Percentiles rank a stretch among this genome's conserved stretches.
phyloP scores from a whole-genome alignment of 768 basidiomycete species.

The Leccinum uliginosum region DNA sequence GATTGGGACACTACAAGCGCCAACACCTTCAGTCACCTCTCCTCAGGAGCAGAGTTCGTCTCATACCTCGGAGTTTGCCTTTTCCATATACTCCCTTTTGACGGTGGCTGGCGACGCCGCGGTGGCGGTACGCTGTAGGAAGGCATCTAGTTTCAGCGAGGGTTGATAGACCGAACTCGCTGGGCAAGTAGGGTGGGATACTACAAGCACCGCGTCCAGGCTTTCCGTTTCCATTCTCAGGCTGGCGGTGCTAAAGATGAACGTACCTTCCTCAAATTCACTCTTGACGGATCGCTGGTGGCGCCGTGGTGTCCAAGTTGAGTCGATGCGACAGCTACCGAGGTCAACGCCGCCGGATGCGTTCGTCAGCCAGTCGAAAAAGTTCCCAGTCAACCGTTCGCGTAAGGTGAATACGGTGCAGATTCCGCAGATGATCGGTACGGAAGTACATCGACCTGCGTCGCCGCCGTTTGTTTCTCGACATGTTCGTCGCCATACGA shows the following conservation, averaged over 20 bases:
- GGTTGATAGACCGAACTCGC: background rate
- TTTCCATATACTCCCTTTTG: background rate
- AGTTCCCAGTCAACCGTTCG: constrained; percentile 11
- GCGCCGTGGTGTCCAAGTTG: too few relatives aligned
- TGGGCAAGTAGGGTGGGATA: background rate
- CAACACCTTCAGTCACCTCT: too few relatives aligned
- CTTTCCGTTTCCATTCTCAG: background rate
- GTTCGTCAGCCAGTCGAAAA: constrained; percentile 12
- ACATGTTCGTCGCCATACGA: constrained; percentile 31
- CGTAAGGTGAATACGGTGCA: constrained; percentile 26
- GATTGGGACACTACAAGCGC: too few relatives aligned
- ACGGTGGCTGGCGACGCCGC: background rate
- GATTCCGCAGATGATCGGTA: constrained; percentile 14
- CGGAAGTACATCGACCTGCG: constrained; percentile 23
- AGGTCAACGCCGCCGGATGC: constrained; percentile 8
- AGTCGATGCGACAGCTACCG: constrained; percentile 13
- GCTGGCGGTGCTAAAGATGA: too few relatives aligned
- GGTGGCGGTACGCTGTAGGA: background rate
- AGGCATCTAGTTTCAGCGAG: constrained; percentile 1
- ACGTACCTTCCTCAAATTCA: background rate
- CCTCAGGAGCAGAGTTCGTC: too few relatives aligned
- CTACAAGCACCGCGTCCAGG: background rate
- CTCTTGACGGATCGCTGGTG: background rate
- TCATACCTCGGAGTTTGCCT: too few relatives aligned
- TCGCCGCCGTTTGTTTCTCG: constrained; percentile 32